Conservation (phyloP, 2,329 filamentous ascomycete genomes). For the Tolypocladium tropicale region DNA sequence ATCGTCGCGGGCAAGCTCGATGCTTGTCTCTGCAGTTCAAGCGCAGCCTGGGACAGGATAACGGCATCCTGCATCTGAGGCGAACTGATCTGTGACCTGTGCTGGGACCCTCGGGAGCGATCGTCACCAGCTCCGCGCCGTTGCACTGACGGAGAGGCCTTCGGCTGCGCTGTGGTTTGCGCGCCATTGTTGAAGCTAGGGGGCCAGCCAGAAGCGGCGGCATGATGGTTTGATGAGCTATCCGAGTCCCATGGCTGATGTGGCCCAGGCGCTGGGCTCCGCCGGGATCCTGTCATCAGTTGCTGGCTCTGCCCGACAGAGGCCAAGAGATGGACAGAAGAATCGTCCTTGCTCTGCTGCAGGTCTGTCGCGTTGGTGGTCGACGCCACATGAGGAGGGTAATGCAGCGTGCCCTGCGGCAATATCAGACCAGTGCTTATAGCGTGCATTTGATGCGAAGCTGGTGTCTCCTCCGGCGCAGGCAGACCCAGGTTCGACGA, state of each 20-base stretch:
- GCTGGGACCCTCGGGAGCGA: background rate
- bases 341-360: background rate
- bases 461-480: conserved; percentile 11
- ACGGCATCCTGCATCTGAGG: conserved; percentile 1
- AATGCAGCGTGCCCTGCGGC: conserved; percentile 10
- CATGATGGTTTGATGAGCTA: background rate
- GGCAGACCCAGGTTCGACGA: conserved; percentile 14
- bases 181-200: background rate
- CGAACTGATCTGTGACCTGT: background rate
- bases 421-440: conserved; percentile 6
- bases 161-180: background rate
- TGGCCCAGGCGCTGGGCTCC: background rate
- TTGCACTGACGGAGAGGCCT: background rate
- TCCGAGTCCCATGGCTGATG: background rate
- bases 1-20: conserved; percentile 11
- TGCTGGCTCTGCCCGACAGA: background rate
- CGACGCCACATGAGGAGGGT: conserved; percentile 4
- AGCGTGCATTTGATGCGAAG: conserved; percentile 6
- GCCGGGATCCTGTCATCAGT: background rate
- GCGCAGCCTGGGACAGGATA: conserved; percentile 6
- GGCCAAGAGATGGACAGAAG: background rate
- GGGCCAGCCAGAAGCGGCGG: background rate
- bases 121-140: background rate
- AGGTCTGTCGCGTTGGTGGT: conserved; percentile 1
- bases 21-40: conserved; percentile 18